Evolutionary conservation across 1,284 basidiomycete genomes (phyloP).

Genomic region (Uromyces viciae-fabae): DNA sequence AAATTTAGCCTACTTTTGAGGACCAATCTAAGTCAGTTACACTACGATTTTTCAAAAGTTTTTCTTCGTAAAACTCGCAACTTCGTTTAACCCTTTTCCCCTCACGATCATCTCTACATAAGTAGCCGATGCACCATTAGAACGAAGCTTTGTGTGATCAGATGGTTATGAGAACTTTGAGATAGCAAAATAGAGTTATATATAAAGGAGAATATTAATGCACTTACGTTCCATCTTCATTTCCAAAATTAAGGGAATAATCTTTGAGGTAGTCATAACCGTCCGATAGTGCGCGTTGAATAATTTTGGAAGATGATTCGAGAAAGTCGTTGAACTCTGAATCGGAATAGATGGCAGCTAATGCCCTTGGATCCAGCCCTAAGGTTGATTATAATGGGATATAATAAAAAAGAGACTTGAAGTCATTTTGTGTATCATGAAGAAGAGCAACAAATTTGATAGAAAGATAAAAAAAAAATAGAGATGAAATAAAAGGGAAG

Average conservation of each 20-base stretch:
- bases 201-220: constrained; percentile 62
- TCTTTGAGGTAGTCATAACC: constrained; percentile 94
- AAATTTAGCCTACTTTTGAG: constrained; percentile 65
- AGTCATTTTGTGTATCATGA: too few relatives aligned
- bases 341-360: constrained; percentile 71
- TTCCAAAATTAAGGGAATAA: constrained; percentile 69
- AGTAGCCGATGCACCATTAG: too few relatives aligned
- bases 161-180: neutral
- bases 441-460: constrained; percentile 38
- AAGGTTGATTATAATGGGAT: neutral
- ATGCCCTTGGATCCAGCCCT: constrained; percentile 82
- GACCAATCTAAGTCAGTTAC: constrained; percentile 98
- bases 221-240: constrained; percentile 52
- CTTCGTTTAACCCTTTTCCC: constrained; percentile 79
- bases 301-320: constrained; percentile 87
- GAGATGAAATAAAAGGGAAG: neutral
- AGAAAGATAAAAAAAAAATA: neutral
- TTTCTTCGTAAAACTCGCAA: constrained; percentile 82
- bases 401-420: too few relatives aligned
- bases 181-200: too few relatives aligned
- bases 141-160: too few relatives aligned
- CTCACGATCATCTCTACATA: constrained; percentile 76
- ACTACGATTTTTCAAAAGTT: constrained; percentile 81
- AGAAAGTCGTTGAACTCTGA: constrained; percentile 90
- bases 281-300: constrained; percentile 92